phyloP scores from a whole-genome alignment of 2,329 filamentous ascomycete species.

The Aspergillus proliferans region DNA sequence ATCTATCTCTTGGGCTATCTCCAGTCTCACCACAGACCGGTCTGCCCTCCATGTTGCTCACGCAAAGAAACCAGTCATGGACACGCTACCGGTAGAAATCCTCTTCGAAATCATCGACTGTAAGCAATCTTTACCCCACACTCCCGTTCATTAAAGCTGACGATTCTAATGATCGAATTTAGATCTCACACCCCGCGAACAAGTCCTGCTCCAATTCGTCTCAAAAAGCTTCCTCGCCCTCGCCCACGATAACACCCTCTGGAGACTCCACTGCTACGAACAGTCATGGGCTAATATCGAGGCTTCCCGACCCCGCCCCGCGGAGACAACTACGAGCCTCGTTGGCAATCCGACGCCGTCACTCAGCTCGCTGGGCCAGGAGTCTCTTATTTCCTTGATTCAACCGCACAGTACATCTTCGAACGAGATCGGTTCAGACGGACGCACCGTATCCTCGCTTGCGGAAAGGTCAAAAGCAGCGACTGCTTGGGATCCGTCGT shows the following conservation, averaged over 20 bases:
- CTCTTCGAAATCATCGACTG: conserved; percentile 57
- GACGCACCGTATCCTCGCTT: conserved; percentile 12
- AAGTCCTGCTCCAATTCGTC: conserved; percentile 63
- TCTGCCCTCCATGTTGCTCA: conserved; percentile 21
- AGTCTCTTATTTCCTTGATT: conserved; percentile 28
- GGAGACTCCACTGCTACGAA: conserved; percentile 69
- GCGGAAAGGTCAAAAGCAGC: conserved; percentile 26
- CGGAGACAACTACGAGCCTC: conserved; percentile 40
- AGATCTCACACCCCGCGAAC: conserved; percentile 60
- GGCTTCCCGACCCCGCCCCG: conserved; percentile 14
- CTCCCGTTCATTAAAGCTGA: conserved; percentile 13
- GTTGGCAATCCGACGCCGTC: conserved; percentile 35
- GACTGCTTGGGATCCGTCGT: conserved; percentile 78
- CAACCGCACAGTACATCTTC: conserved; percentile 17
- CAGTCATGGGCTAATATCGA: conserved; percentile 61
- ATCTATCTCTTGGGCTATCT: neutral
- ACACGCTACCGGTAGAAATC: conserved; percentile 59
- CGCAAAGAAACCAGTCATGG: conserved; percentile 30
- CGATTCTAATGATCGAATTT: conserved; percentile 8
- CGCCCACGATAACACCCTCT: conserved; percentile 67
- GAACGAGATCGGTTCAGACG: neutral
- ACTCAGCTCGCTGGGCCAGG: conserved; percentile 26
- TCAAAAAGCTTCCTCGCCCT: conserved; percentile 61
- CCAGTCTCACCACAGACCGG: neutral
- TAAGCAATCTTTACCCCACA: conserved; percentile 36